Base-by-base conservation (phyloP, 176 grass and related monocot genomes). In the Hordeum marinum region DNA sequence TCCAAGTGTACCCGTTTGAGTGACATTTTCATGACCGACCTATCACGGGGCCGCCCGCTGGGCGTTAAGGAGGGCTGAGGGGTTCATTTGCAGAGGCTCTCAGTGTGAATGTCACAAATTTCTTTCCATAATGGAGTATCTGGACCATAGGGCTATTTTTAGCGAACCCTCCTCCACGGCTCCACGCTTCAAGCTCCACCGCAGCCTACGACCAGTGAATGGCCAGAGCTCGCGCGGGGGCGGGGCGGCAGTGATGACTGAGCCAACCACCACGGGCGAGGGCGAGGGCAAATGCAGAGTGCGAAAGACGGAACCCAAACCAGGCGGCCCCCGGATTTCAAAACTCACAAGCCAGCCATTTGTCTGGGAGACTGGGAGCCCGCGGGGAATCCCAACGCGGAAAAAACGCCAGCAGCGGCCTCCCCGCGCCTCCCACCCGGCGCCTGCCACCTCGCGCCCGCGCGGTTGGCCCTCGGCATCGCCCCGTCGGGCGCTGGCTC, bases 331-430 rank as follows among this genome's bases (percentile, higher is more conserved):
- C 37, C 82, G 70, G 82, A 82, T 83, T 87, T 87, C 60, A 67
- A 86, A 75, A 29, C 11, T 36, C 35, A 46, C 57, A 72, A 9
- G 65, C 5, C 11, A 52, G 50, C 63, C 71, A 23, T 76, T 81
- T 68, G 88, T 80, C 76, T 32, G 23, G 73, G 80, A 74, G 88
- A 76, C 76, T 32, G 23, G 73, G 80, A 74, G 57, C 35, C 79
- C 84, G 80, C 84, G 87, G 85, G 76, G 89, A 91, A 91, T 87
- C 85, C 89, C 81, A 24, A 76, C 13, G 84, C 75, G 80, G 73
- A 23, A 68, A 23, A 62, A 18, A 76, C 13, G 82, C 11, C 76
- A 64, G 20, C 8, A 35, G 74, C 76, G 52, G 81, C 89, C 72
- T 75, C 45, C 72, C 85, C 81, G 68, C 81, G 89, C 85, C 89